phyloP scores from a whole-genome alignment of 208 protist genomes.

The Giardia duodenalis region DNA sequence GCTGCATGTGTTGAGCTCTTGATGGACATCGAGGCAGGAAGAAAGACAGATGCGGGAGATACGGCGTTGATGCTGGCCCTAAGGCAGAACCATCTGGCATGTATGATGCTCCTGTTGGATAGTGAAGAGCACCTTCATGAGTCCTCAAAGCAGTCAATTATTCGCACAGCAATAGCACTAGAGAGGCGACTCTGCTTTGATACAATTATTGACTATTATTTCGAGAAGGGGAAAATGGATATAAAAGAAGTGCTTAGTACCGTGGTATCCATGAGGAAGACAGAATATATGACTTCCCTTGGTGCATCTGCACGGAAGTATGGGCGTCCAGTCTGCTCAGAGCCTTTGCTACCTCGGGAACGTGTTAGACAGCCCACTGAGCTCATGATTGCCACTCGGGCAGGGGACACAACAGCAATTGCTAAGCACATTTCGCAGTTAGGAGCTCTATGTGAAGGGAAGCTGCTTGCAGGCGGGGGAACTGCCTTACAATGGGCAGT shows the following conservation, averaged over 20 bases:
- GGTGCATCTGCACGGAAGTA: background rate
- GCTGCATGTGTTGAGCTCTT: background rate
- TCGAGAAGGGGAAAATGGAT: background rate
- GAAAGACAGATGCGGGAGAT: background rate
- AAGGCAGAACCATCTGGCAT: background rate
- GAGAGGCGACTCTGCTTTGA: background rate
- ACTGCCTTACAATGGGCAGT: background rate
- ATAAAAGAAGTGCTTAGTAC: background rate
- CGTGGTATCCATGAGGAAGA: background rate
- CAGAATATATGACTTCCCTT: background rate
- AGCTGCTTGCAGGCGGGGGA: background rate
- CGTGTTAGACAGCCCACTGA: background rate
- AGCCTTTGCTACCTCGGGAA: background rate
- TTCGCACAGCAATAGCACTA: background rate
- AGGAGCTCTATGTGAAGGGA: background rate
- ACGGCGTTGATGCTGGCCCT: background rate
- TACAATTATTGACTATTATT: background rate
- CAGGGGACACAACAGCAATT: background rate
- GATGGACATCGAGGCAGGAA: background rate
- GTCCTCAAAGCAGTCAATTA: background rate
- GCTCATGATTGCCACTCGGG: background rate
- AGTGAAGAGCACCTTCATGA: background rate
- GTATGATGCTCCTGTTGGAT: background rate
- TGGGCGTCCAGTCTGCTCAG: background rate
- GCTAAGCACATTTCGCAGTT: background rate